A percentile compares a stretch with the other conserved stretches of the same genome.
phyloP scores from a whole-genome alignment of 1,284 basidiomycete genomes.

The Anthracocystis setariae region DNA sequence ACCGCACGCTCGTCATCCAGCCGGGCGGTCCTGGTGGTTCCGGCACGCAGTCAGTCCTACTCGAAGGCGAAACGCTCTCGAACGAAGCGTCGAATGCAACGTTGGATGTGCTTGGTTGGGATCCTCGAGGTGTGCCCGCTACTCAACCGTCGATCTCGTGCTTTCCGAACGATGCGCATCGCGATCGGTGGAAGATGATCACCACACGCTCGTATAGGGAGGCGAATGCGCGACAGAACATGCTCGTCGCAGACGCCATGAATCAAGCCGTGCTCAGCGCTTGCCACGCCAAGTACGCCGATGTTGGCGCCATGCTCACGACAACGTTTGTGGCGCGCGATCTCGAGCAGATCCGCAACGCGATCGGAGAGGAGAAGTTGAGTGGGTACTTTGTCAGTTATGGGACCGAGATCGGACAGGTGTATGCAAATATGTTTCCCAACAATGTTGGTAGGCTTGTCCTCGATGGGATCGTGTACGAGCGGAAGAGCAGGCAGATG shows the following conservation, averaged over 20 bases:
- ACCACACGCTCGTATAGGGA: slow-evolving; percentile 9
- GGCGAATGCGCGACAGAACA: slow-evolving; percentile 13
- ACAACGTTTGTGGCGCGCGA: slow-evolving; percentile 45
- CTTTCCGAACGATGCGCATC: slow-evolving; percentile 40
- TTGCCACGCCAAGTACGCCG: slow-evolving; percentile 26
- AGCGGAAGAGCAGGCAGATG: slow-evolving; percentile 29
- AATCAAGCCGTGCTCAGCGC: slow-evolving; percentile 23
- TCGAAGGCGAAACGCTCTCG: not conserved
- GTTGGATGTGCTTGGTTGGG: slow-evolving; percentile 43
- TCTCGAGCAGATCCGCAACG: slow-evolving; percentile 38
- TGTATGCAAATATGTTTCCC: slow-evolving; percentile 47
- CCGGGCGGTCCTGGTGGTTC: slow-evolving; percentile 48
- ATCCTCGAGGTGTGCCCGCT: slow-evolving; percentile 41
- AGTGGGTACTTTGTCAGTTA: slow-evolving; percentile 47
- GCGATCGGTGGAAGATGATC: slow-evolving; percentile 33
- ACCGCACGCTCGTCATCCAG: slow-evolving; percentile 34
- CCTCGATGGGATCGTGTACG: slow-evolving; percentile 40
- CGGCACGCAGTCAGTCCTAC: slow-evolving; percentile 33
- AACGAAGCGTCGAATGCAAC: slow-evolving; percentile 24
- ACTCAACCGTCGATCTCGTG: slow-evolving; percentile 32
- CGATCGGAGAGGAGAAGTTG: slow-evolving; percentile 21
- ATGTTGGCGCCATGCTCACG: slow-evolving; percentile 28
- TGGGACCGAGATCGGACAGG: slow-evolving; percentile 44
- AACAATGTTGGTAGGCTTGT: slow-evolving; percentile 25
- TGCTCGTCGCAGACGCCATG: slow-evolving; percentile 20